phyloP scores from a whole-genome alignment of 2,329 filamentous ascomycete genomes.

The Trichophyton schoenleinii region DNA sequence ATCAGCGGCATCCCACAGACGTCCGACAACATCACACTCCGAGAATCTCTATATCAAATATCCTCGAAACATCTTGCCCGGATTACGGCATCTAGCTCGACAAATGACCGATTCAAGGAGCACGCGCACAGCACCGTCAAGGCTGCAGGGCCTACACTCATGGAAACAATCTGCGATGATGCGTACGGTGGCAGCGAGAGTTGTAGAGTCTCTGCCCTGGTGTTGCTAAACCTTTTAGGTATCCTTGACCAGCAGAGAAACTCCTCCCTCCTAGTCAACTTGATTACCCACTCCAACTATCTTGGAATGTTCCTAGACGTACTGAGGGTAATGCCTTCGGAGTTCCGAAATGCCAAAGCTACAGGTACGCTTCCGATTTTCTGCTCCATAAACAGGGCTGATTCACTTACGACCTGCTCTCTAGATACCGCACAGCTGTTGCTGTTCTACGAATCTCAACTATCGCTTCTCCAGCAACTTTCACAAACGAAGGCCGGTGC shows the following conservation, averaged over 20 bases:
- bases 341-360: constrained; percentile 49
- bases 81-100: constrained; percentile 19
- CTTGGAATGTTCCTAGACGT: constrained; percentile 82
- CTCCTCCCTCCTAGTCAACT: constrained; percentile 62
- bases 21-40: constrained; percentile 56
- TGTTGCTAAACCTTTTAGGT: constrained; percentile 69
- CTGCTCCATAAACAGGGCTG: not conserved
- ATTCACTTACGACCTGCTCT: not conserved
- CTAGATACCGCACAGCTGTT: constrained; percentile 44
- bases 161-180: constrained; percentile 86
- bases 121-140: constrained; percentile 56
- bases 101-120: constrained; percentile 17
- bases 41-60: constrained; percentile 81
- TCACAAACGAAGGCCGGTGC: constrained; percentile 77
- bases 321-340: constrained; percentile 61
- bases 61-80: constrained; percentile 70
- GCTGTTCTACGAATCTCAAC: constrained; percentile 56
- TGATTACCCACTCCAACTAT: constrained; percentile 77
- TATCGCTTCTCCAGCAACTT: constrained; percentile 71
- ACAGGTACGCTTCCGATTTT: constrained; percentile 37
- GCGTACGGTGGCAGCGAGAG: constrained; percentile 70
- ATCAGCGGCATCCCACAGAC: constrained; percentile 66
- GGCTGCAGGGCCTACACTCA: constrained; percentile 64
- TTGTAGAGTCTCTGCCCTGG: constrained; percentile 72
- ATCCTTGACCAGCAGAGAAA: constrained; percentile 59